phyloP scores from a whole-genome alignment of 2,329 filamentous ascomycete genomes.

The Phoma sp. region DNA sequence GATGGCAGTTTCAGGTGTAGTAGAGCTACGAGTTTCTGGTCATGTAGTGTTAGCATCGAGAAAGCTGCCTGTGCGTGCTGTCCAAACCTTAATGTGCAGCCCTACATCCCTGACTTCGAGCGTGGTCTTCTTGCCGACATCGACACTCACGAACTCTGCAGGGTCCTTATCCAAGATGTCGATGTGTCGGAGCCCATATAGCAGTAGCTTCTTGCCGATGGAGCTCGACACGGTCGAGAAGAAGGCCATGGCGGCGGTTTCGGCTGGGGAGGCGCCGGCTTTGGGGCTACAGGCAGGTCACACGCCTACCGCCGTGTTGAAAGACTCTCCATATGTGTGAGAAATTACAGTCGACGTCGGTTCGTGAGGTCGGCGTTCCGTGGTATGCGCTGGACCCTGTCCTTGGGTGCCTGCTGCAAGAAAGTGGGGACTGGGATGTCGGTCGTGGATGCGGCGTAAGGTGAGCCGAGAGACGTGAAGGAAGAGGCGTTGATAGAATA shows the following conservation, averaged over 20 bases:
- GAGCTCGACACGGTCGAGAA: constrained; percentile 72
- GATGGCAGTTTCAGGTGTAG: constrained; percentile 71
- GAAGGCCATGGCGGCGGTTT: constrained; percentile 62
- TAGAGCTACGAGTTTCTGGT: constrained; percentile 76
- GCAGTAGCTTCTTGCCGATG: constrained; percentile 85
- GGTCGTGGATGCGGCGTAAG: constrained; percentile 1
- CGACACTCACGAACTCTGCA: constrained; percentile 84
- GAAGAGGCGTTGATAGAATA: constrained; percentile 8
- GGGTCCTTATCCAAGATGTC: constrained; percentile 88
- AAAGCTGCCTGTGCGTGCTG: background rate
- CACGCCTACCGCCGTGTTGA: constrained; percentile 37
- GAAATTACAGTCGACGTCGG: background rate
- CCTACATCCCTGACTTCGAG: constrained; percentile 88
- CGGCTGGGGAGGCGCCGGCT: constrained; percentile 16
- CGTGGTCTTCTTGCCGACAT: constrained; percentile 78
- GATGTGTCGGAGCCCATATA: constrained; percentile 81
- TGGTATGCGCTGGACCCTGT: constrained; percentile 18
- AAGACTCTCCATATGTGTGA: constrained; percentile 37
- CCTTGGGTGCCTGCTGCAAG: background rate
- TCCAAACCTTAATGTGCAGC: constrained; percentile 73
- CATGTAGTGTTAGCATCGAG: background rate
- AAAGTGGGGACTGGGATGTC: constrained; percentile 6
- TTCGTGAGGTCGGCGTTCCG: constrained; percentile 13
- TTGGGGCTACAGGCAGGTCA: constrained; percentile 27
- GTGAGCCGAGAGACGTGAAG: background rate